Evolutionary conservation across 2,329 filamentous ascomycete genomes (phyloP), one percentile per base, ranked within the genome.

Genomic region (Neopestalotiopsis clavispora): DNA sequence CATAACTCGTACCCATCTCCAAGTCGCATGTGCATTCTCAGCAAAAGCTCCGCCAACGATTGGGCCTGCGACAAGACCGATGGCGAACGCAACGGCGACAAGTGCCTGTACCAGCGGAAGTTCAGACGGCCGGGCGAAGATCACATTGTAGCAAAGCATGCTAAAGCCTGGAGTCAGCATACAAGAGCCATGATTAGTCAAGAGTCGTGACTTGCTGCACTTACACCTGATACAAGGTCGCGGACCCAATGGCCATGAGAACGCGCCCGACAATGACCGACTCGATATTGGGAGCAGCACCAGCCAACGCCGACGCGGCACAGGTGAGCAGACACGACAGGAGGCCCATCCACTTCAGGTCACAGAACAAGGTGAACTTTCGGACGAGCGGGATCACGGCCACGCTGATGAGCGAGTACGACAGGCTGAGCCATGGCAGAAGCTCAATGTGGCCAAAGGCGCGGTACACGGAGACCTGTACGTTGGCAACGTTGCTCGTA

Each of bases 391-490:
- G 78, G 4, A 80, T 76, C 30, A 74, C 69, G n/a, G 77, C 76
- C 17, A 80, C 75, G 69, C 77, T 77, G 67, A 75, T 77, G 13
- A 79, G 70, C 0, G 77, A 78, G 68, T 80, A 82, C 7, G 75
- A 77, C 13, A 82, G 73, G 32, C 74, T 76, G n/a, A 83, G 75
- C 81, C 81, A 83, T 4, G 80, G 77, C 5, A 83, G 74, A 1
- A 82, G 73, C 45, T 80, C 76, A 49, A 83, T 78, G 12, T 78
- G 72, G 4, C 78, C 78, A 59, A 82, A 81, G 28, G 85, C 86
- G 66, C 85, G 79, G 75, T 90, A 90, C 63, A 90, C 84, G 3
- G 86, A 87, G 9, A 79, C 80, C 75, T 89, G 90, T 62, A 87
- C 85, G 71, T 89, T 85, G 7, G 87, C 84, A 20, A 84, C 82